These are phyloP conservation scores for Ogataea populi-albae DNA, from an alignment of 805 yeast species.

Conservation along the genomic window DNA sequence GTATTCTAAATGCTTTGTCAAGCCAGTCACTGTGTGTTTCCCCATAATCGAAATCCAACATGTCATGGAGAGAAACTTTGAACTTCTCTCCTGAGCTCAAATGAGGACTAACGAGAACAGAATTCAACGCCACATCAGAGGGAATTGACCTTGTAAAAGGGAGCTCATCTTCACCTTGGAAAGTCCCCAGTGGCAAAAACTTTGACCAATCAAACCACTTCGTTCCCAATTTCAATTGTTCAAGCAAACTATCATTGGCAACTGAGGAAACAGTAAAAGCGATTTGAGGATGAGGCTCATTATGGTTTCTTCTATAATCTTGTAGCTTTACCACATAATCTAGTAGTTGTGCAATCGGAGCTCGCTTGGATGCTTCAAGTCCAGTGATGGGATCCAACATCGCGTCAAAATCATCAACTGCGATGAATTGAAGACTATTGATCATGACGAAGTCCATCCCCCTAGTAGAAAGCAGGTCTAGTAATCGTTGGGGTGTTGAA, in stretches of 20 bases:
- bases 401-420: conserved; percentile 34
- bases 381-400: conserved; percentile 24
- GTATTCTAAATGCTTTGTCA: conserved; percentile 20
- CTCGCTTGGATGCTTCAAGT: conserved; percentile 18
- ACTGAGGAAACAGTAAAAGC: conserved; percentile 25
- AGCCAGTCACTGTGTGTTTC: conserved; percentile 18
- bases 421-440: conserved; percentile 26
- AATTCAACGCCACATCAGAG: conserved; percentile 22
- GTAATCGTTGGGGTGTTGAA: conserved; percentile 35
- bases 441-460: conserved; percentile 32
- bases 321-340: conserved; percentile 33
- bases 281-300: conserved; percentile 32
- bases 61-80: conserved; percentile 24
- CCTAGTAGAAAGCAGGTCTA: conserved; percentile 33
- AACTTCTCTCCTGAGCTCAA: conserved; percentile 14
- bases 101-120: conserved; percentile 25
- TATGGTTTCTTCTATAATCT: conserved; percentile 30
- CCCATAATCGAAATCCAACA: conserved; percentile 27
- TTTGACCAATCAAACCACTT: conserved; percentile 47
- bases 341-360: conserved; percentile 31
- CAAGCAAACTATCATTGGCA: conserved; percentile 44
- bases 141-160: conserved; percentile 22
- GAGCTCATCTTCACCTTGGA: conserved; percentile 19
- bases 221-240: conserved; percentile 44
- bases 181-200: conserved; percentile 28